Percentiles rank a stretch among this genome's conserved stretches.
Conservation (phyloP, 163 green algal species). For the Botryococcus braunii region DNA sequence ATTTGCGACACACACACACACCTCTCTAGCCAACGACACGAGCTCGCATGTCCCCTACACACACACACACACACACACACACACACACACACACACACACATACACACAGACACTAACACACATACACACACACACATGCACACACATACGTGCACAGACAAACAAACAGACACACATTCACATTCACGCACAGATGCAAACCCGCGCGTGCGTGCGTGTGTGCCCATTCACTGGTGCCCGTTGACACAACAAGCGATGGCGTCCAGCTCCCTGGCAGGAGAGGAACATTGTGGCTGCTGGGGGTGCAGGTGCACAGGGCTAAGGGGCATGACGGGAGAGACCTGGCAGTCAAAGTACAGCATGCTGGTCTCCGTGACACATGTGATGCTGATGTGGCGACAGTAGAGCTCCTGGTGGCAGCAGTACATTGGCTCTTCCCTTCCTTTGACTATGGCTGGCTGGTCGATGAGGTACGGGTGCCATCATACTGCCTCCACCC, state of each 20-base stretch:
- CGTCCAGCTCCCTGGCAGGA: too few species aligned
- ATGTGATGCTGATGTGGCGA: conserved; percentile 60
- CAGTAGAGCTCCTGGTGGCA: conserved; percentile 58
- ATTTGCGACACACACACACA: too few species aligned
- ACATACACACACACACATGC: not conserved
- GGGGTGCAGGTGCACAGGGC: conserved; percentile 71
- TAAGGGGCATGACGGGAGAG: conserved; percentile 39
- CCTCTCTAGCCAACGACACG: too few species aligned
- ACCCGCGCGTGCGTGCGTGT: too few species aligned
- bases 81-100: too few species aligned
- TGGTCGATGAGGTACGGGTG: conserved; percentile 86
- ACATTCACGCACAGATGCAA: not conserved
- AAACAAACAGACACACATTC: not conserved
- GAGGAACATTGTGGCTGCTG: not conserved
- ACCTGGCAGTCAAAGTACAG: conserved; percentile 87
- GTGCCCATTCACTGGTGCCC: not conserved
- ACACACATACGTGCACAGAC: not conserved
- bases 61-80: too few species aligned
- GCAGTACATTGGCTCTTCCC: conserved; percentile 38
- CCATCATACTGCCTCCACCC: too few species aligned
- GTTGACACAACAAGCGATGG: not conserved
- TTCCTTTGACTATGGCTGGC: conserved; percentile 65
- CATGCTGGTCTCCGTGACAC: conserved; percentile 71
- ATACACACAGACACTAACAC: not conserved
- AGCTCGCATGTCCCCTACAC: too few species aligned